phyloP scores from a whole-genome alignment of 352 stramenopile species.

The Pythium scleroteichum region DNA sequence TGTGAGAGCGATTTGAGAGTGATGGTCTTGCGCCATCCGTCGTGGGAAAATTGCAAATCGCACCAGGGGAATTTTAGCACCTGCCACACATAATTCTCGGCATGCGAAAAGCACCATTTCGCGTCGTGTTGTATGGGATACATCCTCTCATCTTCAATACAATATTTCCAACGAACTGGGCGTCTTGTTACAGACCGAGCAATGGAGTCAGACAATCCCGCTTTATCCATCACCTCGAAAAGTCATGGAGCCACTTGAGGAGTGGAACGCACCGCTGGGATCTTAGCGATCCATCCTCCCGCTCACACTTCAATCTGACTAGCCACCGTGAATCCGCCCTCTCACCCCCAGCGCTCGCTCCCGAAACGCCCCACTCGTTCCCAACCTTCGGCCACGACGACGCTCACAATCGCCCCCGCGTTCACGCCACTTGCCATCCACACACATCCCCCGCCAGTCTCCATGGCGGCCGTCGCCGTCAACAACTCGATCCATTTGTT shows the following conservation, averaged over 20 bases:
- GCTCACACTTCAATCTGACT: conserved; percentile 25
- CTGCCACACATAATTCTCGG: too few species aligned
- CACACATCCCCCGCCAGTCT: not conserved
- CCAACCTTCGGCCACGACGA: not conserved
- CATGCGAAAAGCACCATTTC: too few species aligned
- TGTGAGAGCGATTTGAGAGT: not conserved
- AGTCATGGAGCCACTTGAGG: conserved; percentile 11
- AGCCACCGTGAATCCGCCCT: conserved; percentile 15
- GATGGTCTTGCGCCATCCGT: conserved; percentile 10
- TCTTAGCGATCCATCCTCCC: conserved; percentile 2
- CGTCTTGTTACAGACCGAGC: not conserved
- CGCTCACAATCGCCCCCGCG: conserved; percentile 2
- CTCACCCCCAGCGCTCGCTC: not conserved
- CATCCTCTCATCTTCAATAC: too few species aligned
- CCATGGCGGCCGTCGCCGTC: conserved; percentile 12
- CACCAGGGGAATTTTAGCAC: too few species aligned
- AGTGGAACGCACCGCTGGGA: not conserved
- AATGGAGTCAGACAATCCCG: too few species aligned
- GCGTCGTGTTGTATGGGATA: too few species aligned
- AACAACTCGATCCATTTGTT: conserved; percentile 23
- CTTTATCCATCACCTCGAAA: not conserved
- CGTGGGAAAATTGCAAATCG: not conserved
- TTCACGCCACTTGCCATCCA: too few species aligned
- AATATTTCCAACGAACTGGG: not conserved
- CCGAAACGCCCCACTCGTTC: not conserved